These are phyloP conservation scores for Pyricularia grisea DNA, from an alignment of 2,329 filamentous ascomycete species.

Conservation along the genomic window DNA sequence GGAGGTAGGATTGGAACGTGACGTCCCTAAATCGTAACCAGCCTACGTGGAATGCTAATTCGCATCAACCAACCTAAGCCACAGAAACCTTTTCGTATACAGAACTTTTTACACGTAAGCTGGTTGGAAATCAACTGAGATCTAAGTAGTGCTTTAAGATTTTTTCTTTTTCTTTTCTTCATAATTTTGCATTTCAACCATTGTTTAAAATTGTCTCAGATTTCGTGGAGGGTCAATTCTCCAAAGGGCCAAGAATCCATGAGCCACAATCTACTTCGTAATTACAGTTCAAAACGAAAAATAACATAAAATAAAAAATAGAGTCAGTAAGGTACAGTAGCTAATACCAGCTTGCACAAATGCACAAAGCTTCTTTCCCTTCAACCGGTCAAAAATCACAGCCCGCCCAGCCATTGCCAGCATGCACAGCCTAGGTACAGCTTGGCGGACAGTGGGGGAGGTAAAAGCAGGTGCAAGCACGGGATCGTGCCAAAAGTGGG, in stretches of 20 bases:
- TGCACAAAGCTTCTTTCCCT: background rate
- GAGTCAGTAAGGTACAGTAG: too few species aligned
- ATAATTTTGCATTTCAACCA: background rate
- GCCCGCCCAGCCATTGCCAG: background rate
- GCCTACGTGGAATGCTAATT: background rate
- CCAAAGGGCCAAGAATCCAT: background rate
- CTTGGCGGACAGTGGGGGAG: background rate
- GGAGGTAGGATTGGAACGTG: background rate
- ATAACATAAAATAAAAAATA: too few species aligned
- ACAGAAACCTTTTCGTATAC: background rate
- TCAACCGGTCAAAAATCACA: background rate
- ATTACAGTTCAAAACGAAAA: too few species aligned
- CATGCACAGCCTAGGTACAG: background rate
- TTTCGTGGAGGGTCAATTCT: background rate
- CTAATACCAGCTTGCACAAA: background rate
- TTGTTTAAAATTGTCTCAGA: background rate
- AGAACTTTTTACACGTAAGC: background rate
- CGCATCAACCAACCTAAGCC: background rate
- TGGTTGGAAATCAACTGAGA: background rate
- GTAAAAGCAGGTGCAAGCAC: background rate
- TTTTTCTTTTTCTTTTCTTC: too few species aligned
- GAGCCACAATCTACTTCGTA: background rate
- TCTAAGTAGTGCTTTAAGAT: too few species aligned
- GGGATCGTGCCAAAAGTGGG: background rate
- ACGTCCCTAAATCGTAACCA: background rate